Evolutionary conservation across 306 rosid species (phyloP), one percentile per base, ranked within the genome.

Genomic region (Cicer bijugum): DNA sequence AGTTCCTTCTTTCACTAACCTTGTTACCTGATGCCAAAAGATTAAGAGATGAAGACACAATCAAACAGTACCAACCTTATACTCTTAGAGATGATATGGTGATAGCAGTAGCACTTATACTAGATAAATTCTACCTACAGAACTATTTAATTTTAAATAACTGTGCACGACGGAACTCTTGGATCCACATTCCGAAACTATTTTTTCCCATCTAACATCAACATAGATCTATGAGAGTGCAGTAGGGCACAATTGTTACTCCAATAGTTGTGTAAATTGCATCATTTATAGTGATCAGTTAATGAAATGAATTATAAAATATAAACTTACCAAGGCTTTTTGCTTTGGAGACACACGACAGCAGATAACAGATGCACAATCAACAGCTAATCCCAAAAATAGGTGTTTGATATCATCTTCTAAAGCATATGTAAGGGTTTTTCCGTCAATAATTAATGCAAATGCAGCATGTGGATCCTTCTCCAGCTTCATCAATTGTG

Each of bases 321-420:
- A 69, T 19, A 72, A 42, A 11, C 55, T 8, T 83, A 94, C 99
- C 97, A 91, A 14, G 51, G 99, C 99, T 84, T 95, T 95, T 80
- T 95, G 99, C 86, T 82, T 91, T 71, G 99, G 99, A 70, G 99
- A 95, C 73, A 95, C 97, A 33, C 97, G 97, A 45, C 99, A 95
- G 82, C 97, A 95, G 72, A 95, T 95, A 69, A 91, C 97, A 15
- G 99, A 95, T 9, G 99, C 96, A 76, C 99, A 95, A 74, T 82
- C 92, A 80, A 95, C 97, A 65, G 97, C 99, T 74, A 95, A 83
- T 68, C 80, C 97, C 73, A 95, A 87, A 84, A 95, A 91, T 12
- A 86, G 96, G 82, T 79, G 84, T 85, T 95, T 91, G 83, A 95
- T 79, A 67, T 91, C 96, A 74, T 84, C 93, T 67, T 95, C 90